These are phyloP conservation scores for Colletotrichum somersetense DNA, from an alignment of 2,329 filamentous ascomycete genomes.

Conservation along the genomic window DNA sequence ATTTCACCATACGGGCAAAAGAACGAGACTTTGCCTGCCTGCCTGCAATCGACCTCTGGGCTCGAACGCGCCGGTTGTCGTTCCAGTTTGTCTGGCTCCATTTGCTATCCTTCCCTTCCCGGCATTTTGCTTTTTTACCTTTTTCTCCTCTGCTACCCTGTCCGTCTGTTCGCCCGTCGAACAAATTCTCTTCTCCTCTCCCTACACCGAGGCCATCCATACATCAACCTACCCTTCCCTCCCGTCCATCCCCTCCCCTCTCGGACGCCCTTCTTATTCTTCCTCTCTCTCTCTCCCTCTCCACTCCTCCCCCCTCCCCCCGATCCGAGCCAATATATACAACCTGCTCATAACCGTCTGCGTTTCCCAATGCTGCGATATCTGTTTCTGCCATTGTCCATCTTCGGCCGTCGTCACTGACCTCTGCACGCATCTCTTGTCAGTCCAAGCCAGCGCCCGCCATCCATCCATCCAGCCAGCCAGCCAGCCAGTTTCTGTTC, in stretches of 20 bases:
- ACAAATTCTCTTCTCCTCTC: not conserved
- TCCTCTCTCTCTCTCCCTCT: slow-evolving; percentile 17
- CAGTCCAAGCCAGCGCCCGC: slow-evolving; percentile 9
- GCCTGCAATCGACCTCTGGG: slow-evolving; percentile 39
- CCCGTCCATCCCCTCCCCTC: slow-evolving; percentile 16
- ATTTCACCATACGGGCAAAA: slow-evolving; percentile 32
- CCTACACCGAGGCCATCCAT: not conserved
- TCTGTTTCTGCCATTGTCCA: slow-evolving; percentile 30
- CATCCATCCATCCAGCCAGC: not conserved
- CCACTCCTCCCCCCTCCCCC: not conserved
- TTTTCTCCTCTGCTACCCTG: slow-evolving; percentile 25
- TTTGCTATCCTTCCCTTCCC: slow-evolving; percentile 32
- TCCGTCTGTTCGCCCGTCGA: slow-evolving; percentile 5
- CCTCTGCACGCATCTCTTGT: slow-evolving; percentile 7
- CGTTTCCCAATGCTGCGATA: slow-evolving; percentile 38
- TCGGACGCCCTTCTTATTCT: slow-evolving; percentile 16
- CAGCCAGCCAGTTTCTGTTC: slow-evolving; percentile 18
- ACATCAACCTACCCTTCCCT: slow-evolving; percentile 26
- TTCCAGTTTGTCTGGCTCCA: slow-evolving; percentile 37
- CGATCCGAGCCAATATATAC: slow-evolving; percentile 30
- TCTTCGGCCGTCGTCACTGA: slow-evolving; percentile 36
- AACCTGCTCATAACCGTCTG: slow-evolving; percentile 29
- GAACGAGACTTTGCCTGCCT: slow-evolving; percentile 19
- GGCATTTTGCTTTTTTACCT: slow-evolving; percentile 37
- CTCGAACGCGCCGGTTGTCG: slow-evolving; percentile 41